Evolutionary conservation across 495 filamentous ascomycete genomes (phyloP), one percentile per base, ranked within the genome.

Genomic region (Darksidea phi): DNA sequence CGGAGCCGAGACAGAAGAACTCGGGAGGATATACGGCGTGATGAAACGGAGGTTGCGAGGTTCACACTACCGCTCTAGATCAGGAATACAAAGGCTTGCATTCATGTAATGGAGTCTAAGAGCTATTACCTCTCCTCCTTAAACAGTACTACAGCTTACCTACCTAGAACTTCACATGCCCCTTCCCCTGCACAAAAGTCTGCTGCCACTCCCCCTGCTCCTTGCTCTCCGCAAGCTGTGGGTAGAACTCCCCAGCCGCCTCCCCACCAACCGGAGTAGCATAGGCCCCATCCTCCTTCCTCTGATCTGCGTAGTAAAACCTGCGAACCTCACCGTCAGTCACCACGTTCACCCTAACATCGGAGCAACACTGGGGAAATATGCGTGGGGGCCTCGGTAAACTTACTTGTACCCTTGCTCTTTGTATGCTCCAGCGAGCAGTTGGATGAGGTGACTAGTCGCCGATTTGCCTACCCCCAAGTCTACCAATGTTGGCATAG

Each of bases 1-100:
- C 87, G 5, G 90, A 95, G 72, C 88, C 91, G 20, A 81, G 91
- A 66, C 90, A 94, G 77, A 48, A 71, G 20, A 84, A 85, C 61
- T 88, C 85, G 12, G 91, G 82, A 0, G 91, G 91, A 0, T 86
- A 86, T 67, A 80, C 80, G 17, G 77, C 89, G 36, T 93, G 28
- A 32, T 32, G 28, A 10, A 10, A 4, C 10, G 28, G 28, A 32
- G 28, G 28, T 3, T 10, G 28, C 28, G 3, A 3, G 28, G 10
- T 32, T 10, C 4, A 32, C 28, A 32, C 28, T n/a, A n/a, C n/a
- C n/a, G n/a, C n/a, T n/a, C n/a, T n/a, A n/a, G n/a, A n/a, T n/a
- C n/a, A n/a, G n/a, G n/a, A n/a, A n/a, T n/a, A n/a, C n/a, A n/a
- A n/a, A n/a, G n/a, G n/a, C n/a, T n/a, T n/a, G n/a, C n/a, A n/a